phyloP scores from a whole-genome alignment of 2,329 filamentous ascomycete species.

The Aspergillus tubingensis region DNA sequence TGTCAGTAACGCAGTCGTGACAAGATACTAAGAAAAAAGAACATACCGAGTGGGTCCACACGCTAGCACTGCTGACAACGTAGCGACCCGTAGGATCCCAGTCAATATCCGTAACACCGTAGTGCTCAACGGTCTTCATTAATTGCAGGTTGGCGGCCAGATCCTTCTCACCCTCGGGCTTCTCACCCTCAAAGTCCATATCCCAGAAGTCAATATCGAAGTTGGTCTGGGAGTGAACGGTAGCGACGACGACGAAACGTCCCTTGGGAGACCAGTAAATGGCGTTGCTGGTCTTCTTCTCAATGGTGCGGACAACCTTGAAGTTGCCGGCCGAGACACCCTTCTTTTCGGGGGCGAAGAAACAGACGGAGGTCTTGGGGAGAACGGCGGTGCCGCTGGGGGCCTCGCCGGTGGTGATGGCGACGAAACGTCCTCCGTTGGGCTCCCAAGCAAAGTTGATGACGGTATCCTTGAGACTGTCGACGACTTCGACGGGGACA shows the following conservation, averaged over 20 bases:
- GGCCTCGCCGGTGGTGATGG: slow-evolving; percentile 91
- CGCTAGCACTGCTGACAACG: slow-evolving; percentile 87
- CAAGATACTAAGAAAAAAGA: slow-evolving; percentile 7
- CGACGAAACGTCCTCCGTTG: slow-evolving; percentile 94
- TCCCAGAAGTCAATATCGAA: slow-evolving; percentile 98
- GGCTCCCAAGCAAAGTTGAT: slow-evolving; percentile 99
- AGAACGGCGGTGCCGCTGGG: slow-evolving; percentile 75
- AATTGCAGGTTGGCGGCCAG: slow-evolving; percentile 90
- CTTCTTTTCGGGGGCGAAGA: slow-evolving; percentile 99
- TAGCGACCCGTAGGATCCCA: slow-evolving; percentile 97
- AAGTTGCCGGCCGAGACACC: slow-evolving; percentile 82
- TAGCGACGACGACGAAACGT: slow-evolving; percentile 91
- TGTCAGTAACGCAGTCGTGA: slow-evolving; percentile 1
- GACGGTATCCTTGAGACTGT: slow-evolving; percentile 96
- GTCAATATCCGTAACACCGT: slow-evolving; percentile 95
- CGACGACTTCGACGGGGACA: slow-evolving; percentile 95
- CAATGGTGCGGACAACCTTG: slow-evolving; percentile 89
- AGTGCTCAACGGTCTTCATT: slow-evolving; percentile 93
- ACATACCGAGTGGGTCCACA: slow-evolving; percentile 93
- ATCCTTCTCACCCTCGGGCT: slow-evolving; percentile 89
- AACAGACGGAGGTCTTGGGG: slow-evolving; percentile 91
- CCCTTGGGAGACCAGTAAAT: slow-evolving; percentile 99
- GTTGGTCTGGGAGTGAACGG: slow-evolving; percentile 87
- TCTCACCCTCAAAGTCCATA: slow-evolving; percentile 96
- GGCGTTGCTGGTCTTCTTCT: slow-evolving; percentile 99